Evolutionary conservation across 1,284 basidiomycete species (phyloP).

Genomic region (Paramarasmius palmivorus): DNA sequence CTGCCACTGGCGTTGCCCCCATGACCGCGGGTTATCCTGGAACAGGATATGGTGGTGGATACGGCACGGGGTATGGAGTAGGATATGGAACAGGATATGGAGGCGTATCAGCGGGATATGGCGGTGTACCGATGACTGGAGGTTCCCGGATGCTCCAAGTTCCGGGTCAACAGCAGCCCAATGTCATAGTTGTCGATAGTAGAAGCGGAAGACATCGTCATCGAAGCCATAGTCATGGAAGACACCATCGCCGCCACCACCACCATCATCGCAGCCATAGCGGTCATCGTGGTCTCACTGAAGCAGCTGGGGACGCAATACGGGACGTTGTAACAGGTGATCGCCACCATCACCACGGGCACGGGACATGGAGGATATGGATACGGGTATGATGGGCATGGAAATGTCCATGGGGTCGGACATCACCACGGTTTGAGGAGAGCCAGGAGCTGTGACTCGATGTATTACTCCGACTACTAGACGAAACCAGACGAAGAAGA

Average conservation of each 20-base stretch:
- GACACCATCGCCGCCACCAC: background rate
- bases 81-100: slow-evolving; percentile 1
- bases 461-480: no score
- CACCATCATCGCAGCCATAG: background rate
- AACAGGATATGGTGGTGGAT: background rate
- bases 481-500: no score
- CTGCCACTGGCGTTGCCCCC: background rate
- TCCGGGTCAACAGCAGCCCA: background rate
- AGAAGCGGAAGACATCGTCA: background rate
- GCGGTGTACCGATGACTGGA: no score
- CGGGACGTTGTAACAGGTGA: background rate
- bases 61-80: background rate
- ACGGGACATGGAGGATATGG: slow-evolving; percentile 5
- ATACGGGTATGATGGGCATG: background rate
- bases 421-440: background rate
- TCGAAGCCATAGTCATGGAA: slow-evolving; percentile 3
- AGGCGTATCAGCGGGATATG: background rate
- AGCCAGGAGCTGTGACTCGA: slow-evolving; percentile 2
- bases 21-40: background rate
- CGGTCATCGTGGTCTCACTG: background rate
- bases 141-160: no score
- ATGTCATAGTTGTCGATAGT: background rate
- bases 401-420: background rate
- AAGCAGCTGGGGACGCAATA: background rate
- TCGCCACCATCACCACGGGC: background rate